phyloP scores from a whole-genome alignment of 179 eudicot genomes.

The Spergularia azorica region DNA sequence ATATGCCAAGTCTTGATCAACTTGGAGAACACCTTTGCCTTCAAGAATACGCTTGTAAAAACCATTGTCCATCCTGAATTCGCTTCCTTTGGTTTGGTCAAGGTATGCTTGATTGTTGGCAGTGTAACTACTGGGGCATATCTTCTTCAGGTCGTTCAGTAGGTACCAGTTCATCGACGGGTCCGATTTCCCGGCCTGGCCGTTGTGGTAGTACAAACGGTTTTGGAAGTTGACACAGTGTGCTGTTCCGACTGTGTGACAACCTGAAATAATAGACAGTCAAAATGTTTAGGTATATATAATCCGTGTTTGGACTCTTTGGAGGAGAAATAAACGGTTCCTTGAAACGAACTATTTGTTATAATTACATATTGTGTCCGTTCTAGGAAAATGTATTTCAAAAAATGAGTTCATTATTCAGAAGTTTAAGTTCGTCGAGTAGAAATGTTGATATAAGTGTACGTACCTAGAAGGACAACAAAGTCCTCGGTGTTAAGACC shows the following conservation, averaged over 20 bases:
- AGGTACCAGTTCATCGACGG: constrained; percentile 14
- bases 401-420: too few relatives aligned
- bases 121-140: constrained; percentile 20
- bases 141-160: not conserved
- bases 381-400: too few relatives aligned
- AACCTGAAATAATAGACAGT: constrained; percentile 7
- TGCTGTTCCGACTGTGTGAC: constrained; percentile 40
- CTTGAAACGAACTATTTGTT: too few relatives aligned
- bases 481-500: constrained; percentile 35
- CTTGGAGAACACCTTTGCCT: constrained; percentile 25
- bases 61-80: constrained; percentile 29
- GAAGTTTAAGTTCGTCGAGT: too few relatives aligned
- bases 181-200: constrained; percentile 17
- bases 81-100: constrained; percentile 27
- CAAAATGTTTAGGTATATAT: too few relatives aligned
- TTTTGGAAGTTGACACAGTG: constrained; percentile 31
- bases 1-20: constrained; percentile 27
- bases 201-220: constrained; percentile 26
- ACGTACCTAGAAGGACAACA: constrained; percentile 37
- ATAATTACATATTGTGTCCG: too few relatives aligned
- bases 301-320: too few relatives aligned
- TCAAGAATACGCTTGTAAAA: constrained; percentile 30
- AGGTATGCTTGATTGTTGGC: constrained; percentile 10
- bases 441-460: too few relatives aligned
- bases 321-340: too few relatives aligned